Evolutionary conservation across 306 rosid species (phyloP).

Genomic region (Oxytropis ochrocephala): DNA sequence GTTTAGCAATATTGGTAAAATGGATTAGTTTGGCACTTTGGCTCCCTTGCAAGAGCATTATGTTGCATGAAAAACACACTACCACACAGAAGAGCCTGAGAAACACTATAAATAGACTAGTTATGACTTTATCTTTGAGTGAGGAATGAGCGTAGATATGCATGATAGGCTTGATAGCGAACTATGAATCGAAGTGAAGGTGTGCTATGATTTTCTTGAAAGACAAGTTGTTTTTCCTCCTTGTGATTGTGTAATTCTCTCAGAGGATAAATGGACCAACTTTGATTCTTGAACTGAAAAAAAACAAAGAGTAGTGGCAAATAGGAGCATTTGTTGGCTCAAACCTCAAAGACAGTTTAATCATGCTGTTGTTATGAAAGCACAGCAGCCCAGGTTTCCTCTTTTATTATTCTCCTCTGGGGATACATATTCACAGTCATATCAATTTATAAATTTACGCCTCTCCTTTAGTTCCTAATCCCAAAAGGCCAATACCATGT

Average conservation of each 20-base stretch:
- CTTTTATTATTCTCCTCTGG: neutral
- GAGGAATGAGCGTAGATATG: neutral
- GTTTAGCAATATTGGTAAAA: neutral
- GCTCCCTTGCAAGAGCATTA: neutral
- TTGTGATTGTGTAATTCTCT: neutral
- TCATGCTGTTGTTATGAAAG: neutral
- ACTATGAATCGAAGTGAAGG: neutral
- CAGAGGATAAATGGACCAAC: neutral
- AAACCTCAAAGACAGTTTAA: neutral
- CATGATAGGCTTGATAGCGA: neutral
- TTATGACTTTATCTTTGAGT: neutral
- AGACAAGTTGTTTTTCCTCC: neutral
- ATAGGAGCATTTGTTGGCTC: neutral
- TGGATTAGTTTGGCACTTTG: neutral
- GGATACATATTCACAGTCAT: neutral
- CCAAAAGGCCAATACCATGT: neutral
- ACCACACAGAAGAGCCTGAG: neutral
- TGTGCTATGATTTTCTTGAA: neutral
- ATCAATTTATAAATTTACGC: neutral
- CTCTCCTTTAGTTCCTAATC: neutral
- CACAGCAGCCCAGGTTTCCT: neutral
- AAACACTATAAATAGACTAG: neutral
- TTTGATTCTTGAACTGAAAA: slow-evolving; percentile 10
- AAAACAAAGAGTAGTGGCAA: neutral
- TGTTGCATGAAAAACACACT: neutral